Conservation (phyloP, 2,329 filamentous ascomycete species). For the Arthrobotrys musiformis region DNA sequence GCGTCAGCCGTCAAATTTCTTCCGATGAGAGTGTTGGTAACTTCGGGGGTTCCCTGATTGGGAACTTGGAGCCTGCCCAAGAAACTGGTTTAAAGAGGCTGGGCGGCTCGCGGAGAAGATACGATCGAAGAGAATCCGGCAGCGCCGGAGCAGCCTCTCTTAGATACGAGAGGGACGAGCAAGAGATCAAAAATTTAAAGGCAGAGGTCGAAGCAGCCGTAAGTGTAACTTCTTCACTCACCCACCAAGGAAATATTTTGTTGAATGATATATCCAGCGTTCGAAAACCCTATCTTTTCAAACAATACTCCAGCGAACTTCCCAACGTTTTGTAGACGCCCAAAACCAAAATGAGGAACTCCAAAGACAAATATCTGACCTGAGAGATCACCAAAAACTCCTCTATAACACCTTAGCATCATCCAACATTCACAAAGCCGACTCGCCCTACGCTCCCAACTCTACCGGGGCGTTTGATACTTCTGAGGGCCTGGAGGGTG, state of each 20-base stretch:
- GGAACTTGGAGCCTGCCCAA: slow-evolving; percentile 4
- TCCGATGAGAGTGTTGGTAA: neutral
- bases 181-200: slow-evolving; percentile 20
- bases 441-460: neutral
- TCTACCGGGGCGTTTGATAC: neutral
- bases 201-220: neutral
- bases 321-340: slow-evolving; percentile 33
- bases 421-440: neutral
- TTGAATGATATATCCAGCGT: neutral
- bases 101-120: neutral
- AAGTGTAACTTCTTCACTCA: neutral
- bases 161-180: neutral
- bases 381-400: slow-evolving; percentile 44
- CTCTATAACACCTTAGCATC: slow-evolving; percentile 7
- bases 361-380: slow-evolving; percentile 18
- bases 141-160: neutral
- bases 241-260: neutral
- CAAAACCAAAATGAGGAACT: slow-evolving; percentile 42
- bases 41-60: neutral
- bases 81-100: slow-evolving; percentile 20
- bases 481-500: neutral
- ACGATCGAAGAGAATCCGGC: neutral
- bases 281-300: slow-evolving; percentile 25
- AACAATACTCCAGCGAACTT: slow-evolving; percentile 43
- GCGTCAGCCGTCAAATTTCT: neutral